phyloP scores from a whole-genome alignment of 2,329 filamentous ascomycete species.

The Venturiaceae sp. region DNA sequence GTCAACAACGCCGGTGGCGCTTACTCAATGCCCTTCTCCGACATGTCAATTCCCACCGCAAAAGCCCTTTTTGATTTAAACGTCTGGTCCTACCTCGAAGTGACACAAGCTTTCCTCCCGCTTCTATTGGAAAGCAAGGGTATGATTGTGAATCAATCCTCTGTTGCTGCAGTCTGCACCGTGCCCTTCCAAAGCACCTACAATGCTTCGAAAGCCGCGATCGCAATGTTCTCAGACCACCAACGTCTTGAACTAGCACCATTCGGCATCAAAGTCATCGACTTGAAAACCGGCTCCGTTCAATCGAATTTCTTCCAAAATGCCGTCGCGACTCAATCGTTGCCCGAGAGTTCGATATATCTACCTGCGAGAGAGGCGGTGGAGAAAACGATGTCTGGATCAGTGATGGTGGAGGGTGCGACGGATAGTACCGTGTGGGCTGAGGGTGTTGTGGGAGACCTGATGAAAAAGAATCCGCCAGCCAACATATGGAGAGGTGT shows the following conservation, averaged over 20 bases:
- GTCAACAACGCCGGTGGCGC: constrained; percentile 11
- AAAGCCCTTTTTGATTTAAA: constrained; percentile 26
- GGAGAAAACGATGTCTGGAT: constrained; percentile 3
- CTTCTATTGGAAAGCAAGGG: constrained; percentile 15
- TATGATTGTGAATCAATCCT: constrained; percentile 29
- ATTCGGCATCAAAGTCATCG: constrained; percentile 16
- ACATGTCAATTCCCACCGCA: constrained; percentile 20
- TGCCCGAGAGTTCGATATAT: constrained; percentile 8
- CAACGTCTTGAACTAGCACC: constrained; percentile 16
- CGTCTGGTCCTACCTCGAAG: constrained; percentile 22
- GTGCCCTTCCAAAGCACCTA: constrained; percentile 20
- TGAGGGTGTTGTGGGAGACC: constrained; percentile 7
- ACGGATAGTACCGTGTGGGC: constrained; percentile 8
- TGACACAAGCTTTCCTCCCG: constrained; percentile 24
- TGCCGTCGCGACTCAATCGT: neutral
- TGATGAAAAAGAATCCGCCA: constrained; percentile 5
- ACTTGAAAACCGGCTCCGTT: constrained; percentile 14
- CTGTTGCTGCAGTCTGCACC: constrained; percentile 18
- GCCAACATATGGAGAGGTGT: neutral
- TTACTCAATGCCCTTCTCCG: constrained; percentile 18
- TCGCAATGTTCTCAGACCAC: constrained; percentile 19
- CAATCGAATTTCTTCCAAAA: constrained; percentile 6
- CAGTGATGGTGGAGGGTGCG: neutral
- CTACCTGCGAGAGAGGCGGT: constrained; percentile 3
- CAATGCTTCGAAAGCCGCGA: constrained; percentile 24